Evolutionary conservation across 805 yeast species (phyloP).

Genomic region (Scheffersomyces ergatensis): DNA sequence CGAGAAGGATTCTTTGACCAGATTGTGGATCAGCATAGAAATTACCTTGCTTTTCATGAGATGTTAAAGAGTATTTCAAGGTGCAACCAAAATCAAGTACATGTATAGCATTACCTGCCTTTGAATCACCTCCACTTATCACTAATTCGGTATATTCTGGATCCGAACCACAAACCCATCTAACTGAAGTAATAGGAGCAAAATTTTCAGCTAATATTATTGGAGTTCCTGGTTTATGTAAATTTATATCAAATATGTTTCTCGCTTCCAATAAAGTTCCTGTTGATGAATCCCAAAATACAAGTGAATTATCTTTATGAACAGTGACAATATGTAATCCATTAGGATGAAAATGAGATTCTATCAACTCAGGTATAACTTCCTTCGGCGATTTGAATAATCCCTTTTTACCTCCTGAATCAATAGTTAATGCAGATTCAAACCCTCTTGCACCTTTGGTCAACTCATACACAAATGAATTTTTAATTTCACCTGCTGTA

Average conservation of each 20-base stretch:
- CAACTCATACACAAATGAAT: slow-evolving; percentile 57
- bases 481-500: slow-evolving; percentile 55
- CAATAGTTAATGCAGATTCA: slow-evolving; percentile 23
- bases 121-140: slow-evolving; percentile 64
- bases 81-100: slow-evolving; percentile 77
- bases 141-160: slow-evolving; percentile 78
- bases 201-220: slow-evolving; percentile 16
- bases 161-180: slow-evolving; percentile 78
- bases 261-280: slow-evolving; percentile 78
- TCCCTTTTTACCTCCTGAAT: slow-evolving; percentile 40
- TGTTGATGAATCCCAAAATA: slow-evolving; percentile 87
- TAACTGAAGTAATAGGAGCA: slow-evolving; percentile 49
- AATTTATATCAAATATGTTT: slow-evolving; percentile 60
- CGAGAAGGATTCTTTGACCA: slow-evolving; percentile 27
- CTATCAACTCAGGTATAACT: slow-evolving; percentile 28
- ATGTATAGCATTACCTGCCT: slow-evolving; percentile 28
- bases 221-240: slow-evolving; percentile 51
- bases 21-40: slow-evolving; percentile 65
- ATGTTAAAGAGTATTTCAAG: slow-evolving; percentile 74
- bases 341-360: slow-evolving; percentile 87
- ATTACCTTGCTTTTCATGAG: slow-evolving; percentile 78
- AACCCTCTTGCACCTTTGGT: slow-evolving; percentile 69
- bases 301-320: slow-evolving; percentile 81
- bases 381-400: slow-evolving; percentile 36
- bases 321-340: slow-evolving; percentile 80